Evolutionary conservation across 805 yeast species (phyloP).

Genomic region (Metschnikowia cerradonensis): DNA sequence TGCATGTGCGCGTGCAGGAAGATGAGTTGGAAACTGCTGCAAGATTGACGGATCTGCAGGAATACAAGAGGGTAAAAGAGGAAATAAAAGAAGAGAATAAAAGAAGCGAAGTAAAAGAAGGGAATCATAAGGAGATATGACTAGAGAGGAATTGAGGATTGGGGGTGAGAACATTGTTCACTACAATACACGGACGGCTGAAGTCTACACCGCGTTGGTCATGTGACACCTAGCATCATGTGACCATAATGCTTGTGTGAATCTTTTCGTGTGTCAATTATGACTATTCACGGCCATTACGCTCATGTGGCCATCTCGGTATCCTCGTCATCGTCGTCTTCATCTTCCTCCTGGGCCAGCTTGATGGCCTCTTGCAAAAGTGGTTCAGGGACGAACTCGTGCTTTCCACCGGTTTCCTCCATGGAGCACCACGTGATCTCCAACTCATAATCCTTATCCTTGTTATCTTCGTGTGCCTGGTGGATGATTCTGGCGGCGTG

Average conservation of each 20-base stretch:
- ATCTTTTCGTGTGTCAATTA: not conserved
- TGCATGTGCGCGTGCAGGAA: conserved; percentile 3
- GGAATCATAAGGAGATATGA: too few relatives aligned
- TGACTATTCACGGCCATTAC: not conserved
- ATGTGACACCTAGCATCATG: too few relatives aligned
- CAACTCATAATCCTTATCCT: conserved; percentile 94
- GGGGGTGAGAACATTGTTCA: too few relatives aligned
- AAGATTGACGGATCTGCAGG: not conserved
- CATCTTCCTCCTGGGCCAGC: conserved; percentile 78
- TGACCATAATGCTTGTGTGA: too few relatives aligned
- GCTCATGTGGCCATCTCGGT: conserved; percentile 17
- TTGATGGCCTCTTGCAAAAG: conserved; percentile 78
- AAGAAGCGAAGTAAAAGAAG: too few relatives aligned
- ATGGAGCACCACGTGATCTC: conserved; percentile 87
- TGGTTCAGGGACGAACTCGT: conserved; percentile 75
- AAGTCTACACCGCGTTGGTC: not conserved
- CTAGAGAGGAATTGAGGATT: too few relatives aligned
- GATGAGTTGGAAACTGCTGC: not conserved
- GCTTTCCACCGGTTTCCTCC: conserved; percentile 74
- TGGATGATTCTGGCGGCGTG: conserved; percentile 92
- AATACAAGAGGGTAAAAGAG: too few relatives aligned
- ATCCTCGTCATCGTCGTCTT: conserved; percentile 67
- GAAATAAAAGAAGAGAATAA: too few relatives aligned
- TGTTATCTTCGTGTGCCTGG: conserved; percentile 94
- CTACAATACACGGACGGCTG: not conserved